Base-by-base conservation (phyloP, 2,329 filamentous ascomycete species). In the Pyrenophora tritici-repentis region DNA sequence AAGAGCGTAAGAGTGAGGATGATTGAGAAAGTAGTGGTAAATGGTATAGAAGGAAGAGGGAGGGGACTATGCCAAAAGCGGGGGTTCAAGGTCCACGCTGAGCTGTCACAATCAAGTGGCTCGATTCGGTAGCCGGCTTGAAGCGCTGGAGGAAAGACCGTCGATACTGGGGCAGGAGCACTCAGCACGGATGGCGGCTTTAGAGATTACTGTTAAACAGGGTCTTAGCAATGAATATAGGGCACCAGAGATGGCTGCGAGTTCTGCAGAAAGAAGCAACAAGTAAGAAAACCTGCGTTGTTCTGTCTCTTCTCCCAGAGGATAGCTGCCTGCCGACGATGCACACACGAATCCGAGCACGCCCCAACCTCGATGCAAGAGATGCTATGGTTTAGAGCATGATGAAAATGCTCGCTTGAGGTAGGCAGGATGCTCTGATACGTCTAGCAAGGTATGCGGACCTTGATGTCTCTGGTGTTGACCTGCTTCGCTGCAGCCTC, bases 151-250 rank as follows among this genome's bases (percentile, higher is more conserved):
- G 46, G 41, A 43, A 40, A 59, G 53, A 56, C 56, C 31, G 49
- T 57, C 44, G 52, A 46, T 50, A 38, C 57, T 41, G 26, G 41
- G 54, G 58, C 52, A 59, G 56, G 56, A 58, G 53, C 62, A 46
- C 55, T 54, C 47, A 52, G 54, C 59, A 53, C 46, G 44, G 50
- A 47, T 42, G 50, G 50, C 43, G 50, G 50, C 43, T 62, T 55
- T 60, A 61, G 55, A 59, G 61, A 70, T 69, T 70, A 69, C 65
- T 71, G 58, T 61, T 35, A 42, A 41, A 18, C 45, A 50, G 35
- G 31, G 31, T 59, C 55, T 67, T 67, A 67, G 61, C 61, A 54
- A 47, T 50, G 50, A 48, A 48, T 50, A 40, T 22, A 34, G 18
- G 22, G 41, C 42, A 18, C 18, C 35, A 43, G 45, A 40, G 33